Conservation (phyloP, 257 asterid species). For the Solanum chiquidenum region DNA sequence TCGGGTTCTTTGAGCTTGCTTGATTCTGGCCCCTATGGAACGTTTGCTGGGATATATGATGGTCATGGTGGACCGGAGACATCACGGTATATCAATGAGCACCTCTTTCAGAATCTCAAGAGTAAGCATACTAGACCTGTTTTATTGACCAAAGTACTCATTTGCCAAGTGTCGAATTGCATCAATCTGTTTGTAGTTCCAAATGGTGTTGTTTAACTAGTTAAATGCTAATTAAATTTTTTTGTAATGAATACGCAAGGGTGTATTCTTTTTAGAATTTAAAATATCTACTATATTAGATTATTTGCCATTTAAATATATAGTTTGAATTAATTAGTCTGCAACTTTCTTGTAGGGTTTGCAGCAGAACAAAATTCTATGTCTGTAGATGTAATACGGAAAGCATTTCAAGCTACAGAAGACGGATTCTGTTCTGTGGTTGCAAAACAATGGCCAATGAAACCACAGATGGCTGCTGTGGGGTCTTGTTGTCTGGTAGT, state of each 20-base stretch:
- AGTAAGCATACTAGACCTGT: conserved; percentile 15
- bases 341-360: conserved; percentile 15
- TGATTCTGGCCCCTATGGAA: conserved; percentile 40
- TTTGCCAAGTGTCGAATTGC: not conserved
- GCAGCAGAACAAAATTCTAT: conserved; percentile 26
- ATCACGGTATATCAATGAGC: conserved; percentile 31
- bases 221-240: not conserved
- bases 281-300: not conserved
- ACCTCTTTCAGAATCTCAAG: conserved; percentile 35
- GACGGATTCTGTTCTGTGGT: conserved; percentile 39
- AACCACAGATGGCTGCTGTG: conserved; percentile 41
- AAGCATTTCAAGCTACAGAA: conserved; percentile 44
- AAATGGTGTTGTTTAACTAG: not conserved
- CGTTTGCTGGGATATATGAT: conserved; percentile 40
- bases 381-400: conserved; percentile 36
- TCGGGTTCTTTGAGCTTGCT: conserved; percentile 35
- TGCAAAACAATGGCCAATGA: conserved; percentile 31
- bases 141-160: not conserved
- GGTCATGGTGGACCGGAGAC: conserved; percentile 56
- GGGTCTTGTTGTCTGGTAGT: conserved; percentile 44
- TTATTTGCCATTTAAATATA: not conserved
- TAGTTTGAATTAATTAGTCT: not conserved
- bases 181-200: not conserved
- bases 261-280: not conserved
- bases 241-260: not conserved